Evolutionary conservation across 495 filamentous ascomycete genomes (phyloP).

Genomic region (Pyronema omphalodes): DNA sequence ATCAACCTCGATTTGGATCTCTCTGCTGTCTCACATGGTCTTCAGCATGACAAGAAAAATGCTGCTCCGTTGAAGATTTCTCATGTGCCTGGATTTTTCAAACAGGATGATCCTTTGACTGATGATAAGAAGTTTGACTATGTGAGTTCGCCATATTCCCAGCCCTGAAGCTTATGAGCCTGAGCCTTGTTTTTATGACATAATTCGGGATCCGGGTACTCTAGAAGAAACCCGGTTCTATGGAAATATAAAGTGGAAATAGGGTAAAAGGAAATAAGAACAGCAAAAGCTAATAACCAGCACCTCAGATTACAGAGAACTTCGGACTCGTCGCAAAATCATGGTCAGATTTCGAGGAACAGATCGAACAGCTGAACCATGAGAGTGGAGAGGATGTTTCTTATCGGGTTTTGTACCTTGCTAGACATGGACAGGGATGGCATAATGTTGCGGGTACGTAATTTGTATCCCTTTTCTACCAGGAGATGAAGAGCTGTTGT

Average conservation of each 20-base stretch:
- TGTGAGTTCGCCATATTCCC: conserved; percentile 25
- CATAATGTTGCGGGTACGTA: conserved; percentile 29
- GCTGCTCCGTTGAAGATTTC: too few relatives aligned
- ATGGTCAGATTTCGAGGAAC: conserved; percentile 46
- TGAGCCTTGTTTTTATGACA: not conserved
- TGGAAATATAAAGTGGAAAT: too few relatives aligned
- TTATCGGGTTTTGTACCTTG: conserved; percentile 54
- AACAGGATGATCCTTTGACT: conserved; percentile 26
- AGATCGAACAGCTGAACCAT: conserved; percentile 37
- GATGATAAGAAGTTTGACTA: conserved; percentile 48
- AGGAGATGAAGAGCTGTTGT: conserved; percentile 47
- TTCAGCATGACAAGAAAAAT: too few relatives aligned
- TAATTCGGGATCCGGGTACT: not conserved
- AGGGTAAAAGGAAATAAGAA: too few relatives aligned
- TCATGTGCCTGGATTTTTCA: not conserved
- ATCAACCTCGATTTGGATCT: too few relatives aligned
- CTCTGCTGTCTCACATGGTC: too few relatives aligned
- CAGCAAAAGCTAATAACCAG: not conserved
- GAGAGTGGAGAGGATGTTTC: conserved; percentile 30
- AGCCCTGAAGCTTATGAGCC: too few relatives aligned
- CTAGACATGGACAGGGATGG: conserved; percentile 52
- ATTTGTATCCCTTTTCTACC: conserved; percentile 1
- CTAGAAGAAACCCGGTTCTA: not conserved
- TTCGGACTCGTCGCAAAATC: conserved; percentile 27
- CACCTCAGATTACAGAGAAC: not conserved